Evolutionary conservation across 192 early-diverging fungal species (phyloP).

Genomic region (Lobosporangium transversale): DNA sequence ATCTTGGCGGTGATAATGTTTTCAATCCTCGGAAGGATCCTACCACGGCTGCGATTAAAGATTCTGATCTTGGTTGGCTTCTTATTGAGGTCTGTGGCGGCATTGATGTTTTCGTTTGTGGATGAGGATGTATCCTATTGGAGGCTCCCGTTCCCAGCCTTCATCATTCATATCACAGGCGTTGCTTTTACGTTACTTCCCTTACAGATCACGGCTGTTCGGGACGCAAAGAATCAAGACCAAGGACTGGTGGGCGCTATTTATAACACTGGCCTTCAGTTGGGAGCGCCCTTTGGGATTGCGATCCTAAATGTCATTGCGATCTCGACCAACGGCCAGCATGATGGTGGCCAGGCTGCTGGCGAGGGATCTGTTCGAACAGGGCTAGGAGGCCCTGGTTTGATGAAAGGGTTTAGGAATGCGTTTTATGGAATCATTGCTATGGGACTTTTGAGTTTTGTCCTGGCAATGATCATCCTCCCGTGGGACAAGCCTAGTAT

Average conservation of each 20-base stretch:
- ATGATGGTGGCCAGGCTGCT: neutral
- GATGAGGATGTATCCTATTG: conserved; percentile 24
- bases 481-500: conserved; percentile 35
- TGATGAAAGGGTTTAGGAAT: conserved; percentile 42
- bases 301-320: conserved; percentile 46
- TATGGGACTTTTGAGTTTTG: conserved; percentile 24
- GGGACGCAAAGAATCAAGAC: conserved; percentile 46
- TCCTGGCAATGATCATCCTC: conserved; percentile 1
- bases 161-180: conserved; percentile 39
- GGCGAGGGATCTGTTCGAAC: too few species aligned
- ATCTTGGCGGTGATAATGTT: conserved; percentile 49
- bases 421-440: conserved; percentile 42
- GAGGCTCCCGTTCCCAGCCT: conserved; percentile 43
- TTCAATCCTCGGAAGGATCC: conserved; percentile 45
- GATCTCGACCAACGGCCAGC: conserved; percentile 37
- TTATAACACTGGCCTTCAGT: conserved; percentile 50
- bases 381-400: conserved; percentile 16
- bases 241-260: conserved; percentile 48
- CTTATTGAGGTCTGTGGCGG: conserved; percentile 19
- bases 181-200: conserved; percentile 29
- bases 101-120: conserved; percentile 39
- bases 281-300: conserved; percentile 52
- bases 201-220: conserved; percentile 38
- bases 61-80: conserved; percentile 30
- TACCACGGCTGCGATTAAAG: conserved; percentile 34